phyloP scores from a whole-genome alignment of 176 grass and related monocot species.

The Eleusine indica region DNA sequence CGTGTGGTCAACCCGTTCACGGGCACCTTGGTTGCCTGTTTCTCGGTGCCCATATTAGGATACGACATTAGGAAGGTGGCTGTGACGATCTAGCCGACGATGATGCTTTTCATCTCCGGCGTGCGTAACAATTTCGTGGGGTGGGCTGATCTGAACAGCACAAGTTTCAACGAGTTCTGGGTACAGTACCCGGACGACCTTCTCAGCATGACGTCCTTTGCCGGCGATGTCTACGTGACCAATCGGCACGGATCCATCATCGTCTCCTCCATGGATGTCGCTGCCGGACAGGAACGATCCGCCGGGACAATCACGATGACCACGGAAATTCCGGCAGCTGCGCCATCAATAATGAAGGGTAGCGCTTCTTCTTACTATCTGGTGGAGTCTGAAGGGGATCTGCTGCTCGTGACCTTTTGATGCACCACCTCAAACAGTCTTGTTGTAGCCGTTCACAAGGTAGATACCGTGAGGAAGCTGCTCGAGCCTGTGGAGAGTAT shows the following conservation, averaged over 20 bases:
- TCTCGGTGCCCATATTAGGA: not conserved
- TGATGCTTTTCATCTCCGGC: not conserved
- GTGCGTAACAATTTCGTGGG: no score
- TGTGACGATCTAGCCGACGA: not conserved
- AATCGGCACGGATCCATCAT: not conserved
- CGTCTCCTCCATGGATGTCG: not conserved
- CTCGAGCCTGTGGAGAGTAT: not conserved
- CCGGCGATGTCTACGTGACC: not conserved
- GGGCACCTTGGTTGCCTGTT: not conserved
- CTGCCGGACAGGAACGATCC: not conserved
- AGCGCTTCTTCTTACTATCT: not conserved
- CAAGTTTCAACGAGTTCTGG: not conserved
- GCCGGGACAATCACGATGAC: not conserved
- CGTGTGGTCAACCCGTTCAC: slow-evolving; percentile 6
- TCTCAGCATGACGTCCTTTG: not conserved
- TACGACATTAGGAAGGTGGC: not conserved
- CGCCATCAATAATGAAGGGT: not conserved
- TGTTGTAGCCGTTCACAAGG: not conserved
- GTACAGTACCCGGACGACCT: not conserved
- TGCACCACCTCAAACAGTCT: no score
- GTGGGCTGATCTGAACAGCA: not conserved
- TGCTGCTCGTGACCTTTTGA: not conserved
- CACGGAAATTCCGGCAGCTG: not conserved
- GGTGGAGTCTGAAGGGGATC: not conserved
- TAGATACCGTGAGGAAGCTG: not conserved